A percentile compares a stretch with the other conserved stretches of the same genome.
Conservation (phyloP, 2,329 filamentous ascomycete genomes). For the Colletotrichum lentis region DNA sequence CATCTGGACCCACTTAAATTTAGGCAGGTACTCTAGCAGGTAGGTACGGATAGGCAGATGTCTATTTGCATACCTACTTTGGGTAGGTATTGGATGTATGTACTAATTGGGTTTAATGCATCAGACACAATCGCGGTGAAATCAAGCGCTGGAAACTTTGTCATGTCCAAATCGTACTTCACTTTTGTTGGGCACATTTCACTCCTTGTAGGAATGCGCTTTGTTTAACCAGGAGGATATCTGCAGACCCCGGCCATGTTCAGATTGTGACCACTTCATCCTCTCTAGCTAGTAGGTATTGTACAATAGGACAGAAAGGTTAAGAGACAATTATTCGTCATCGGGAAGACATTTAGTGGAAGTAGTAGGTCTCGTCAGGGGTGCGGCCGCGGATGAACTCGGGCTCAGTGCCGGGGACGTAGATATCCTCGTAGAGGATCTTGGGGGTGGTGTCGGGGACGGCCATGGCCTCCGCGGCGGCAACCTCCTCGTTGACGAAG, state of each 20-base stretch:
- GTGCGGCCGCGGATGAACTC: conserved; percentile 86
- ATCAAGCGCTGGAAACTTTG: background rate
- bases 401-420: conserved; percentile 87
- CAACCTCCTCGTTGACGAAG: conserved; percentile 89
- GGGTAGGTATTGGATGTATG: background rate
- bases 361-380: conserved; percentile 94
- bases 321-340: conserved; percentile 37
- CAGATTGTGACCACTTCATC: conserved; percentile 37
- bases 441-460: conserved; percentile 78
- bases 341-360: conserved; percentile 57
- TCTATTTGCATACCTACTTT: background rate
- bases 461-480: conserved; percentile 86
- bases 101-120: conserved; percentile 9
- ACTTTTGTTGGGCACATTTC: background rate
- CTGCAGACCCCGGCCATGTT: conserved; percentile 36
- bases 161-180: background rate
- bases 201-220: background rate
- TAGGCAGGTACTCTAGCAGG: conserved; percentile 1
- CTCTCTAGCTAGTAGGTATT: conserved; percentile 40
- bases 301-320: conserved; percentile 38
- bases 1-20: conserved; percentile 16
- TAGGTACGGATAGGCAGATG: conserved; percentile 3
- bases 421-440: conserved; percentile 96
- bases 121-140: background rate
- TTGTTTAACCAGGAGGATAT: conserved; percentile 34